Percentiles rank a stretch among this genome's conserved stretches.
These are phyloP conservation scores for Talinum fruticosum DNA, from an alignment of 148 eudicot species.

Conservation along the genomic window DNA sequence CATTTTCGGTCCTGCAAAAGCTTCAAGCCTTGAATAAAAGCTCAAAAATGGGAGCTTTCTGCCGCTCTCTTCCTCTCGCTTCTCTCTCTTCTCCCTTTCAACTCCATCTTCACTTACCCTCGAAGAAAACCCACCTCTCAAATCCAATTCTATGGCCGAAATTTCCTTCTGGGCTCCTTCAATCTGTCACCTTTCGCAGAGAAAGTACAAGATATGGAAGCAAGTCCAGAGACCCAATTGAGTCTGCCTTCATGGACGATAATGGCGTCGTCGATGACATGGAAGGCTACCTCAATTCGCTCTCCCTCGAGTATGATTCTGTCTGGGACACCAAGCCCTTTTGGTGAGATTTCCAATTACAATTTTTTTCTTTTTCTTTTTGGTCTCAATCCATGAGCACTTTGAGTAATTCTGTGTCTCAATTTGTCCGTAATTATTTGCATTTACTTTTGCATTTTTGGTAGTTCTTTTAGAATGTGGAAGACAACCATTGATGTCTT, in stretches of 20 bases:
- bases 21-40: background rate
- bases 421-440: background rate
- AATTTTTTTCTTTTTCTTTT: background rate
- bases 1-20: background rate
- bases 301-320: conserved; percentile 92
- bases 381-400: background rate
- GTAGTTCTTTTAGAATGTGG: background rate
- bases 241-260: conserved; percentile 47
- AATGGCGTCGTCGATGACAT: conserved; percentile 69
- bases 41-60: conserved; percentile 24
- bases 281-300: conserved; percentile 77
- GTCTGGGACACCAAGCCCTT: conserved; percentile 99
- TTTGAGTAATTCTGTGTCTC: background rate
- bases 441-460: background rate
- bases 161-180: conserved; percentile 1
- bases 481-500: background rate
- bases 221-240: conserved; percentile 33
- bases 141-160: conserved; percentile 23
- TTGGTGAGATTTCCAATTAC: conserved; percentile 40
- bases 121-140: conserved; percentile 29
- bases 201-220: conserved; percentile 26
- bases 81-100: conserved; percentile 19
- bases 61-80: conserved; percentile 8
- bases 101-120: conserved; percentile 14
- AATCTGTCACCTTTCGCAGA: conserved; percentile 16